A percentile compares a stretch with the other conserved stretches of the same genome.
Evolutionary conservation across 805 yeast species (phyloP).

Genomic region (Zygoascus flipseniorum): DNA sequence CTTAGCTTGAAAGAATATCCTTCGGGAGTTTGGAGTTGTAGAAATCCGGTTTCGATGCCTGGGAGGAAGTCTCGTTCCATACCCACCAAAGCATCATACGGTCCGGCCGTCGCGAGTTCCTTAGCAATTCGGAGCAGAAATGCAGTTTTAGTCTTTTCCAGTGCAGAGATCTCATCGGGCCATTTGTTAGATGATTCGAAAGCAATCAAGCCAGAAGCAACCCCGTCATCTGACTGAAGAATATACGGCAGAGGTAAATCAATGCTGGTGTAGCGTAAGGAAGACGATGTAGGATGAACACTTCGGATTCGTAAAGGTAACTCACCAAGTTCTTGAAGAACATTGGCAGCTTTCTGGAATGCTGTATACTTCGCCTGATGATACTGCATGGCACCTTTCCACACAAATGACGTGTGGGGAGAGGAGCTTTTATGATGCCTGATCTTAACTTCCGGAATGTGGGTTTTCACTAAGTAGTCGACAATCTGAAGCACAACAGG

Average conservation of each 20-base stretch:
- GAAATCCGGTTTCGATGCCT: constrained; percentile 24
- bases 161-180: constrained; percentile 86
- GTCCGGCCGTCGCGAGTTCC: constrained; percentile 33
- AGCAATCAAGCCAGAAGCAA: constrained; percentile 74
- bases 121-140: constrained; percentile 66
- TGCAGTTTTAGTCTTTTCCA: constrained; percentile 87
- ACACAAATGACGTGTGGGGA: neutral
- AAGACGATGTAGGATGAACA: constrained; percentile 64
- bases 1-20: constrained; percentile 82
- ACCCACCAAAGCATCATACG: constrained; percentile 50
- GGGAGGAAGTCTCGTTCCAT: constrained; percentile 41
- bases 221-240: constrained; percentile 35
- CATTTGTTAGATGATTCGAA: constrained; percentile 86
- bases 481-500: constrained; percentile 52
- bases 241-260: constrained; percentile 72
- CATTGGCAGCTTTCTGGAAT: constrained; percentile 43
- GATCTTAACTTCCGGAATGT: constrained; percentile 34
- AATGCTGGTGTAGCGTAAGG: constrained; percentile 66
- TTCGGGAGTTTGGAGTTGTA: constrained; percentile 62
- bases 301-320: constrained; percentile 68
- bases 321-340: constrained; percentile 37
- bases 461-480: constrained; percentile 53
- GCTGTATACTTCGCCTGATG: constrained; percentile 32
- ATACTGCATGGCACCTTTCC: constrained; percentile 48
- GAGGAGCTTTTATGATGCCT: neutral